Percentiles rank a stretch among this genome's conserved stretches.
These are phyloP conservation scores for Andrographis paniculata DNA, from an alignment of 305 asterid genomes.

Conservation along the genomic window DNA sequence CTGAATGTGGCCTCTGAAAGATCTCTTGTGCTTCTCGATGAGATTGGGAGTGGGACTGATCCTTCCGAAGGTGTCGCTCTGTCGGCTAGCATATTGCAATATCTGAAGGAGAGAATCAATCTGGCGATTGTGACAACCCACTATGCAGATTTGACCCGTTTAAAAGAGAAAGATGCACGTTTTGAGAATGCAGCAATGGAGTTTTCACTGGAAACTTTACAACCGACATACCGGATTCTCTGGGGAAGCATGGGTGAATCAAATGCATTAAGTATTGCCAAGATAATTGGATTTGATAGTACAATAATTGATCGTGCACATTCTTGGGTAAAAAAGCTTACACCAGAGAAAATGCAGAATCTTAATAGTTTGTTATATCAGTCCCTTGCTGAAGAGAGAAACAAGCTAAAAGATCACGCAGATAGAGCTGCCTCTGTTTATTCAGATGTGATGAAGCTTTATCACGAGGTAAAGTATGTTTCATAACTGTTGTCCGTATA, in stretches of 20 bases:
- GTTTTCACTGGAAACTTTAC: constrained; percentile 67
- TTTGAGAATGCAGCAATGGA: constrained; percentile 98
- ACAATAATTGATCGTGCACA: constrained; percentile 54
- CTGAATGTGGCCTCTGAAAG: constrained; percentile 67
- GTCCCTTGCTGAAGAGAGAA: constrained; percentile 72
- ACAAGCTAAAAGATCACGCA: constrained; percentile 63
- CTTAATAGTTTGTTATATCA: constrained; percentile 59
- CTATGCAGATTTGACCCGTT: constrained; percentile 76
- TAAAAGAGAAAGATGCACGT: constrained; percentile 67
- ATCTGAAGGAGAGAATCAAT: constrained; percentile 73
- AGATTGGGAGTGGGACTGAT: constrained; percentile 98
- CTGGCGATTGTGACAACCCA: constrained; percentile 94
- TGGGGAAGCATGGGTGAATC: constrained; percentile 96
- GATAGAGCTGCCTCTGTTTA: constrained; percentile 48
- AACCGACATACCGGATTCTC: constrained; percentile 74
- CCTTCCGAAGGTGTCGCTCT: constrained; percentile 98
- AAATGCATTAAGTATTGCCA: constrained; percentile 79
- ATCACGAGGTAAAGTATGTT: constrained; percentile 51
- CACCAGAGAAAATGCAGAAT: constrained; percentile 79
- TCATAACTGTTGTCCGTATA: neutral
- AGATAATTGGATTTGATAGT: constrained; percentile 69
- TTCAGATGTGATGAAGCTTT: constrained; percentile 48
- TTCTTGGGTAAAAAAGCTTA: constrained; percentile 69
- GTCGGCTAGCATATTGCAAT: constrained; percentile 75
- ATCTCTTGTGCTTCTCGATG: constrained; percentile 92